Percentiles rank a stretch among this genome's conserved stretches.
These are phyloP conservation scores for Cucurbita moschata DNA, from an alignment of 306 rosid genomes.

Conservation along the genomic window DNA sequence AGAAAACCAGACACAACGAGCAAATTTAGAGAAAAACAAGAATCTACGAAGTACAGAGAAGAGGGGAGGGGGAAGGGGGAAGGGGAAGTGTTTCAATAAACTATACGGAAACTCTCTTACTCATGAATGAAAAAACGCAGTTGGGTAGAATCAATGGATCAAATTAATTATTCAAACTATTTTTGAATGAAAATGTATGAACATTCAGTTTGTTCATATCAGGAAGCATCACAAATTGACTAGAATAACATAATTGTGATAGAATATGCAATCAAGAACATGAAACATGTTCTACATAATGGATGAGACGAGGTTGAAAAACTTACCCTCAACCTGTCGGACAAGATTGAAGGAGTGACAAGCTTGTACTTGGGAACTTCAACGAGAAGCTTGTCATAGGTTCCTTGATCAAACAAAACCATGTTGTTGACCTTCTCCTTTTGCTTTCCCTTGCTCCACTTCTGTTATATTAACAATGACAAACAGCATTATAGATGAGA, in stretches of 20 bases:
- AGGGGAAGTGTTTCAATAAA: background rate
- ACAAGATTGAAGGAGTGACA: conserved; percentile 6
- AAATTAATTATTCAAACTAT: background rate
- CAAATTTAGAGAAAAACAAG: background rate
- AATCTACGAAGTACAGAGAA: background rate
- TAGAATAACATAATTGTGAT: background rate
- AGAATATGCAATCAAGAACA: background rate
- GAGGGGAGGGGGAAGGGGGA: background rate
- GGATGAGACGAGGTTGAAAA: background rate
- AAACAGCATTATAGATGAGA: background rate
- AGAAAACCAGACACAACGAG: background rate
- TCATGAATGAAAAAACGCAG: too few species aligned
- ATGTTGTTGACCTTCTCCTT: conserved; percentile 10
- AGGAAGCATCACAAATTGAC: background rate
- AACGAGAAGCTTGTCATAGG: conserved; percentile 6
- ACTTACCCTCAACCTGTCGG: conserved; percentile 9
- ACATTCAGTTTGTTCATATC: background rate
- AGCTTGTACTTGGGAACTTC: conserved; percentile 10
- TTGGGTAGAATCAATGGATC: background rate
- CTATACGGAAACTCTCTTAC: background rate
- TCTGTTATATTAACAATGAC: background rate
- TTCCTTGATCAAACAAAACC: conserved; percentile 8
- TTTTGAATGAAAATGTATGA: background rate
- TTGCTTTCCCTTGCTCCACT: conserved; percentile 10
- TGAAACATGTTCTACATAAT: background rate